phyloP scores from a whole-genome alignment of 78 protist genomes.

The Protostelium mycophagum region DNA sequence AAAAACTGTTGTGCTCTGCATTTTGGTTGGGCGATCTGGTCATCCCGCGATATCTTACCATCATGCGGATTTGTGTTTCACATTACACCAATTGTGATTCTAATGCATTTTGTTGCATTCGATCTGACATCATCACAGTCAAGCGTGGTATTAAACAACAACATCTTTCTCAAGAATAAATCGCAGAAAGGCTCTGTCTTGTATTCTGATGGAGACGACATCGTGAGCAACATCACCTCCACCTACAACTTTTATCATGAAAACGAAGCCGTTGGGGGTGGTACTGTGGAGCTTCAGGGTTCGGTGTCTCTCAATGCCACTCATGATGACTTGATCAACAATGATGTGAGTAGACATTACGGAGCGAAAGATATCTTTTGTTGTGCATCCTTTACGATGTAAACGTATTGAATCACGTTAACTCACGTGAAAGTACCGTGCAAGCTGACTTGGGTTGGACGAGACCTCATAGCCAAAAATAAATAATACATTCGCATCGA shows the following conservation, averaged over 20 bases:
- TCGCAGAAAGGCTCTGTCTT: neutral
- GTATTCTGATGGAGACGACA: neutral
- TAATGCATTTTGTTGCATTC: too few species aligned
- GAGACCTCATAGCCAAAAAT: too few species aligned
- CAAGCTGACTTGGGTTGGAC: too few species aligned
- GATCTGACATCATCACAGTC: too few species aligned
- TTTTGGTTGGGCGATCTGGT: too few species aligned
- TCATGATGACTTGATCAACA: neutral
- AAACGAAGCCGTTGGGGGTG: neutral
- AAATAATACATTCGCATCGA: too few species aligned
- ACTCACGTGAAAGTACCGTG: neutral
- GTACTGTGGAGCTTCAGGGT: neutral
- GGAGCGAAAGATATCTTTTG: neutral
- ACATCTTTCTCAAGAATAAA: too few species aligned
- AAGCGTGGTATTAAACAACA: neutral
- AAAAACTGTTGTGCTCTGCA: too few species aligned
- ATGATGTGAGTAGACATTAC: neutral
- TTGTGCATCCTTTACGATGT: too few species aligned
- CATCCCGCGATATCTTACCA: too few species aligned
- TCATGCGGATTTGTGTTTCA: too few species aligned
- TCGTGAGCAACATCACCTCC: neutral
- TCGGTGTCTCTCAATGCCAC: neutral
- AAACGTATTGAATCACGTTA: neutral
- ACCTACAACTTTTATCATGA: neutral
- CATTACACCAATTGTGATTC: too few species aligned